Conservation (phyloP, 345 rosid genomes). For the Brassica napus region DNA sequence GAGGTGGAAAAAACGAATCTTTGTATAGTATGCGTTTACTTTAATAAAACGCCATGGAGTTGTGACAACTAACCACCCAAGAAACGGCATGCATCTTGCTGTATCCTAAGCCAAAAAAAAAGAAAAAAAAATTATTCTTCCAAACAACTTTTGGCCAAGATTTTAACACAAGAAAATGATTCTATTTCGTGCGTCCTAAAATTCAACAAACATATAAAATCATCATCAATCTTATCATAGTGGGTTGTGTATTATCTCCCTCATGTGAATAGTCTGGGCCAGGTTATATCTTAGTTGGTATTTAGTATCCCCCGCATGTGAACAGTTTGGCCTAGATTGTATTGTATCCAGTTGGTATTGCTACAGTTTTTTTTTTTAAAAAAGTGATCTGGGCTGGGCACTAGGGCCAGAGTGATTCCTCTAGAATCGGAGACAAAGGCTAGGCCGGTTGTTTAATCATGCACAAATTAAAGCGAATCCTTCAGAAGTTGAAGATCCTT, state of each 20-base stretch:
- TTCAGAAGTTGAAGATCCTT: constrained; percentile 2
- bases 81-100: too few relatives aligned
- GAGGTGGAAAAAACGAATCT: neutral
- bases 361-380: neutral
- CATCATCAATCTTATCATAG: neutral
- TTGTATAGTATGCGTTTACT: neutral
- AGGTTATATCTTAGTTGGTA: neutral
- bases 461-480: neutral
- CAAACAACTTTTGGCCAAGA: neutral
- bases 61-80: too few relatives aligned
- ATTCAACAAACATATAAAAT: neutral
- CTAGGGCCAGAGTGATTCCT: too few relatives aligned
- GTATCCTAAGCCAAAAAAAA: too few relatives aligned
- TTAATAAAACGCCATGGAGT: neutral
- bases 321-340: too few relatives aligned
- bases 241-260: neutral
- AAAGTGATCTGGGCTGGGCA: too few relatives aligned
- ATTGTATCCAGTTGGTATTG: neutral
- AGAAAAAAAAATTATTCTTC: too few relatives aligned
- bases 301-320: neutral
- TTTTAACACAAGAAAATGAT: neutral
- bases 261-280: neutral
- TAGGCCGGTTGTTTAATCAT: neutral
- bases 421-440: too few relatives aligned
- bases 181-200: neutral